phyloP scores from a whole-genome alignment of 345 rosid genomes.

The Abelmoschus esculentus region DNA sequence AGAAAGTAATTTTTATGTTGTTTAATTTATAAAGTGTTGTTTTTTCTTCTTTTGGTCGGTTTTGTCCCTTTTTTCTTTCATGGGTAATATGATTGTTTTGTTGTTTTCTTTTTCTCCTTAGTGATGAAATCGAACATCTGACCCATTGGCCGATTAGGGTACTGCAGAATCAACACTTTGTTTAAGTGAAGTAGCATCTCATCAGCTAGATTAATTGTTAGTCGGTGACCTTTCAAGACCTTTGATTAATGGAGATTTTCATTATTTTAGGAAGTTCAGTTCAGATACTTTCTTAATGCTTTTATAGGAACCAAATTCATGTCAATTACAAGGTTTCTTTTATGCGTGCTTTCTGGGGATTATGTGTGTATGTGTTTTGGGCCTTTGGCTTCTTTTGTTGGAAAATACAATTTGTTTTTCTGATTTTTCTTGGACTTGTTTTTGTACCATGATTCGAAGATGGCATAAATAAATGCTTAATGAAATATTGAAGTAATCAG shows the following conservation, averaged over 20 bases:
- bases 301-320: slow-evolving; percentile 3
- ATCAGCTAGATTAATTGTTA: too few species aligned
- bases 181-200: too few species aligned
- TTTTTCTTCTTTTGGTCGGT: not conserved
- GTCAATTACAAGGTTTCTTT: not conserved
- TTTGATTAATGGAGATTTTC: not conserved
- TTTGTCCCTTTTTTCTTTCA: not conserved
- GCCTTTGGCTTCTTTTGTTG: not conserved
- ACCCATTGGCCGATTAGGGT: not conserved
- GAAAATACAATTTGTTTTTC: not conserved
- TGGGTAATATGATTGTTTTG: not conserved
- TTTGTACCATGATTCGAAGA: not conserved
- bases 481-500: not conserved
- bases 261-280: not conserved
- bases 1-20: not conserved
- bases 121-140: not conserved
- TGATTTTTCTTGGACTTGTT: not conserved
- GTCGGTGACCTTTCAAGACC: not conserved
- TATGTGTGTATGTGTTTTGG: not conserved
- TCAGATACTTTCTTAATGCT: not conserved
- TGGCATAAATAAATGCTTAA: not conserved
- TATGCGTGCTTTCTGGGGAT: not conserved
- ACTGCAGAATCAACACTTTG: too few species aligned
- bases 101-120: not conserved
- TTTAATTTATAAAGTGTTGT: not conserved